A percentile compares a stretch with the other conserved stretches of the same genome.
Evolutionary conservation across 2,329 filamentous ascomycete genomes (phyloP).

Genomic region (Botryotinia globosa): DNA sequence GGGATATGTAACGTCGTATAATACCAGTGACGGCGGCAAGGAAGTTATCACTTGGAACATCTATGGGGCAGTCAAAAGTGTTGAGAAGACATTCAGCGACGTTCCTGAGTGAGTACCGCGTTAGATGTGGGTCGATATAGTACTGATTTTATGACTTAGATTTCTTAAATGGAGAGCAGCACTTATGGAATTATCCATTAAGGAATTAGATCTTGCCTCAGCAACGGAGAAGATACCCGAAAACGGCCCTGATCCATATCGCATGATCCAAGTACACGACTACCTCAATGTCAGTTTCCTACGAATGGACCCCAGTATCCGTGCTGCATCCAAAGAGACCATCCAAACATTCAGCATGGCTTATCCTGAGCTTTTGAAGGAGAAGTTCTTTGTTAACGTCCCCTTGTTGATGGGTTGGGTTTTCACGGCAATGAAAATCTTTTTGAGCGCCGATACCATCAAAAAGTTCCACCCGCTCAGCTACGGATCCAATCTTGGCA

Average conservation of each 20-base stretch:
- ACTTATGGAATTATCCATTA: slow-evolving; percentile 82
- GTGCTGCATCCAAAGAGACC: slow-evolving; percentile 72
- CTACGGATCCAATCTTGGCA: slow-evolving; percentile 67
- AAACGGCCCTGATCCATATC: slow-evolving; percentile 74
- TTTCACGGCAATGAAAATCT: slow-evolving; percentile 71
- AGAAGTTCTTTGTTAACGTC: slow-evolving; percentile 97
- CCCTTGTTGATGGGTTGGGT: slow-evolving; percentile 89
- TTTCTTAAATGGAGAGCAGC: slow-evolving; percentile 89
- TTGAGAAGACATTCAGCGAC: slow-evolving; percentile 77
- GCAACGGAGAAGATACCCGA: slow-evolving; percentile 64
- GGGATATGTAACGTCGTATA: slow-evolving; percentile 76
- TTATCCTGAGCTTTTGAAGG: slow-evolving; percentile 83
- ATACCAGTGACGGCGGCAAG: slow-evolving; percentile 46
- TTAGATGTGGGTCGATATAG: not conserved
- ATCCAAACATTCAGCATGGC: slow-evolving; percentile 77
- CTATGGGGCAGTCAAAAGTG: slow-evolving; percentile 82
- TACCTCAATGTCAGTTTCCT: slow-evolving; percentile 87
- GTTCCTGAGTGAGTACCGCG: slow-evolving; percentile 65
- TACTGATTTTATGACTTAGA: slow-evolving; percentile 44
- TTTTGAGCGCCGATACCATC: slow-evolving; percentile 69
- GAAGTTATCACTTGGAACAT: slow-evolving; percentile 89
- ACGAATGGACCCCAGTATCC: slow-evolving; percentile 73
- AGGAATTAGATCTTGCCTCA: slow-evolving; percentile 66
- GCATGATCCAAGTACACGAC: slow-evolving; percentile 91
- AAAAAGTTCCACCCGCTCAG: slow-evolving; percentile 78